A percentile compares a stretch with the other conserved stretches of the same genome.
These are phyloP conservation scores for Toxicodendron radicans DNA, from an alignment of 345 rosid species.

Conservation along the genomic window DNA sequence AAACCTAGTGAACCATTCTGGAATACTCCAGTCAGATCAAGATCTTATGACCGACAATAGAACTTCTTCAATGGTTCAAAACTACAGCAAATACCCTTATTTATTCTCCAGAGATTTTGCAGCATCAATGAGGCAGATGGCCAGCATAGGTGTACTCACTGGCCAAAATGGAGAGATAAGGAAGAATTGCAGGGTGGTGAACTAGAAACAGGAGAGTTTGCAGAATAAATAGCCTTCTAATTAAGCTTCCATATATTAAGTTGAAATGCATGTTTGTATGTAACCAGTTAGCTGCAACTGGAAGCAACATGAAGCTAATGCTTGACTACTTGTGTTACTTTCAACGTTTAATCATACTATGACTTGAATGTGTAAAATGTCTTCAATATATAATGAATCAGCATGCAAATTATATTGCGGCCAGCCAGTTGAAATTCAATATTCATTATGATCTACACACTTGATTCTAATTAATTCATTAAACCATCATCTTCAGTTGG, in stretches of 20 bases:
- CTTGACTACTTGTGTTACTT: neutral
- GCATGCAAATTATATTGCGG: no score
- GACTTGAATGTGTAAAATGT: neutral
- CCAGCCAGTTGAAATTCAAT: no score
- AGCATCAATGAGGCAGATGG: conserved; percentile 66
- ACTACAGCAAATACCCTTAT: conserved; percentile 56
- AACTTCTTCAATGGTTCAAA: conserved; percentile 42
- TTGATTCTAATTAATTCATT: no score
- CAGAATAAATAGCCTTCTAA: no score
- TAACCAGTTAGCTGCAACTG: no score
- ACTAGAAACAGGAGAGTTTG: conserved; percentile 26
- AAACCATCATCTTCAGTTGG: no score
- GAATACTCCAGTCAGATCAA: conserved; percentile 71
- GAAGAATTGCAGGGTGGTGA: conserved; percentile 54
- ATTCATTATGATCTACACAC: no score
- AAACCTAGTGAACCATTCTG: conserved; percentile 47
- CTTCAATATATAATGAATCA: neutral
- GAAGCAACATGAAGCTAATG: conserved; percentile 4
- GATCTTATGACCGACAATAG: conserved; percentile 50
- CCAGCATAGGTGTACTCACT: conserved; percentile 47
- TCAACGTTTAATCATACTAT: no score
- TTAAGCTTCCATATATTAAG: neutral
- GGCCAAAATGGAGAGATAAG: conserved; percentile 65
- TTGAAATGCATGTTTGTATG: conserved; percentile 2
- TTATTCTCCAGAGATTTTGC: conserved; percentile 52